Evolutionary conservation across 768 basidiomycete genomes (phyloP), one percentile per base, ranked within the genome.

Genomic region (Leccinum pellstonianum): DNA sequence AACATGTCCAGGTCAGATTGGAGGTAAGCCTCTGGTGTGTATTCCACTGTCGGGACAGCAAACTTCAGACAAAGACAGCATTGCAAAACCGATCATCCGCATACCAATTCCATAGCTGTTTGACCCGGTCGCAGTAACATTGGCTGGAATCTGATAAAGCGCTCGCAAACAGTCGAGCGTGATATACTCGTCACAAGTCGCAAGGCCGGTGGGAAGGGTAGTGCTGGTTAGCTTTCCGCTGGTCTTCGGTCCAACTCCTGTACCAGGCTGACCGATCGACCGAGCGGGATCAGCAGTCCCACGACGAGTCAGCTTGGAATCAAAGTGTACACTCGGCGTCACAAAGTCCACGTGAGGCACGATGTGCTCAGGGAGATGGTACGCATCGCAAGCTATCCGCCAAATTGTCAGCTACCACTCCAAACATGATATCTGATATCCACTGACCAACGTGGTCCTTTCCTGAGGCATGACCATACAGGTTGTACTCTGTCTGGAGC

Each of bases 341-440:
- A 75, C 70, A 55, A 77, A 66, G 54, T 77, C 73, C 15, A 75
- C 64, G 51, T 77, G 76, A 35, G 68, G 62, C 7, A 50, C 58
- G 25, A 77, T 55, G 54, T 75, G 61, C n/a, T 62, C 64, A 9
- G 76, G 76, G 29, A 77, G 61, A 46, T 69, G 70, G 59, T 77
- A 77, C 5, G 68, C 68, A 11, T 74, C 64, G 57, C 73, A 77
- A 21, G 68, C 75, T 74, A 61, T 43, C n/a, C 8, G 9, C 4
- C n/a, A 43, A n/a, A 43, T 43, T n/a, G 4, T 43, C 41, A 43
- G 41, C 9, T n/a, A 43, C 41, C 17, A 43, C 3, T 4, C 2
- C 41, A 43, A 43, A 9, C 41, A 43, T 43, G 4, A 43, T 8
- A 7, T 6, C 54, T 52, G 23, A n/a, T 41, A 41, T 43, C n/a